phyloP scores from a whole-genome alignment of 225 moss, liverwort and hornwort species.

The Thuidium tamariscinum region DNA sequence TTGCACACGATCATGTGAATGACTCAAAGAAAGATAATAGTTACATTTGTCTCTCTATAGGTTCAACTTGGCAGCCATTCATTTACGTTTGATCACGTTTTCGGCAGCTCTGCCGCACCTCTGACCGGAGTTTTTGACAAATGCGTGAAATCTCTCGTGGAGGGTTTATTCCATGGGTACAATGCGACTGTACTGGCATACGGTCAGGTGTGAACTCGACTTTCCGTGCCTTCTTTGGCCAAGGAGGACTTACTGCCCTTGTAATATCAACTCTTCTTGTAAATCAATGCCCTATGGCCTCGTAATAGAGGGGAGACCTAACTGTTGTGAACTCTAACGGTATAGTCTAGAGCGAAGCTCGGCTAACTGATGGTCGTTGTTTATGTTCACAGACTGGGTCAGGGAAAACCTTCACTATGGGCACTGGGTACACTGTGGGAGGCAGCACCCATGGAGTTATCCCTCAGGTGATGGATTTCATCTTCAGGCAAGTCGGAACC shows the following conservation, averaged over 20 bases:
- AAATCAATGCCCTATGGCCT: too few species aligned
- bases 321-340: background rate
- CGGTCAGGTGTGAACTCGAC: conserved; percentile 52
- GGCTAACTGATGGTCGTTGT: background rate
- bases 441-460: conserved; percentile 83
- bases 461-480: conserved; percentile 86
- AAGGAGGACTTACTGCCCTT: too few species aligned
- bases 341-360: background rate
- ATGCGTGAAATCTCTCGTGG: conserved; percentile 81
- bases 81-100: conserved; percentile 85
- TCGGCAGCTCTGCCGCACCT: conserved; percentile 69
- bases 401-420: conserved; percentile 95
- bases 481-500: conserved; percentile 51
- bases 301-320: background rate
- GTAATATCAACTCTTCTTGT: background rate
- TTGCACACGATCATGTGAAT: background rate
- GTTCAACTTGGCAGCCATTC: conserved; percentile 96
- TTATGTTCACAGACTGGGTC: conserved; percentile 63
- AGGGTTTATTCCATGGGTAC: conserved; percentile 87
- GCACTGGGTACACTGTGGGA: conserved; percentile 90
- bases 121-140: conserved; percentile 66
- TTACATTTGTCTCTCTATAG: conserved; percentile 11
- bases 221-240: background rate
- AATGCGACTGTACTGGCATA: conserved; percentile 97
- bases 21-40: background rate